Percentiles rank a stretch among this genome's conserved stretches.
These are phyloP conservation scores for Gnomoniopsis sp. DNA, from an alignment of 2,329 filamentous ascomycete genomes.

Conservation along the genomic window DNA sequence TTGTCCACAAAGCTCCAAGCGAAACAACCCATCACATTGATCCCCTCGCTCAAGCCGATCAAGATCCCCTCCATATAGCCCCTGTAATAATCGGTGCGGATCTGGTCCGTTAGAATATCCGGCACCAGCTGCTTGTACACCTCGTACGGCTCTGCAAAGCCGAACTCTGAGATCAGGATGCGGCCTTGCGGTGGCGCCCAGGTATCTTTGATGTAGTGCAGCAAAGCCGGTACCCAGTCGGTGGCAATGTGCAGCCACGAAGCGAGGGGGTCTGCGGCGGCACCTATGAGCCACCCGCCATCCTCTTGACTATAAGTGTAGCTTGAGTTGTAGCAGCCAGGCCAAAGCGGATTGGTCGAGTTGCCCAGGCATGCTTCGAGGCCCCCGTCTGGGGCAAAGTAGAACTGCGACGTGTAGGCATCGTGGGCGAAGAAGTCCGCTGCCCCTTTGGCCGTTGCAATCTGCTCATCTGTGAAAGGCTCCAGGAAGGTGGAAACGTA, in stretches of 20 bases:
- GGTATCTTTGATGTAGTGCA: slow-evolving; percentile 10
- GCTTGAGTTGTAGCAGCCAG: slow-evolving; percentile 12
- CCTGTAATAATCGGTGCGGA: slow-evolving; percentile 9
- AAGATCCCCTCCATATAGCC: slow-evolving; percentile 10
- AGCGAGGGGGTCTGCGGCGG: slow-evolving; percentile 5
- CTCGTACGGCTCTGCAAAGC: slow-evolving; percentile 11
- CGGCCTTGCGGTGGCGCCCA: slow-evolving; percentile 6
- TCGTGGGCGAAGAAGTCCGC: slow-evolving; percentile 12
- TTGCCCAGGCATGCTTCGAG: slow-evolving; percentile 6
- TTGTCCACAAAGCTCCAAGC: slow-evolving; percentile 14
- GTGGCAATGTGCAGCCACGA: slow-evolving; percentile 9
- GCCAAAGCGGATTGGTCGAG: slow-evolving; percentile 5
- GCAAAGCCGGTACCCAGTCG: slow-evolving; percentile 12
- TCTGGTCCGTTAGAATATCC: slow-evolving; percentile 13
- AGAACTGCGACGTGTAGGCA: slow-evolving; percentile 12
- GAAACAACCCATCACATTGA: slow-evolving; percentile 6
- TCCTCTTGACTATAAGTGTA: slow-evolving; percentile 6
- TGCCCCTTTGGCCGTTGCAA: not conserved
- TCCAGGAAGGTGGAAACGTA: slow-evolving; percentile 15
- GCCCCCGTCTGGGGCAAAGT: slow-evolving; percentile 10
- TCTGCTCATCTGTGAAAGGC: slow-evolving; percentile 8
- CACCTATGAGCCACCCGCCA: slow-evolving; percentile 9
- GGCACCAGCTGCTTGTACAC: slow-evolving; percentile 10
- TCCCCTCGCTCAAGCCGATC: slow-evolving; percentile 6
- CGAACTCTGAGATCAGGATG: slow-evolving; percentile 10